Evolutionary conservation across 805 yeast species (phyloP).

Genomic region (Metschnikowia rubicola): DNA sequence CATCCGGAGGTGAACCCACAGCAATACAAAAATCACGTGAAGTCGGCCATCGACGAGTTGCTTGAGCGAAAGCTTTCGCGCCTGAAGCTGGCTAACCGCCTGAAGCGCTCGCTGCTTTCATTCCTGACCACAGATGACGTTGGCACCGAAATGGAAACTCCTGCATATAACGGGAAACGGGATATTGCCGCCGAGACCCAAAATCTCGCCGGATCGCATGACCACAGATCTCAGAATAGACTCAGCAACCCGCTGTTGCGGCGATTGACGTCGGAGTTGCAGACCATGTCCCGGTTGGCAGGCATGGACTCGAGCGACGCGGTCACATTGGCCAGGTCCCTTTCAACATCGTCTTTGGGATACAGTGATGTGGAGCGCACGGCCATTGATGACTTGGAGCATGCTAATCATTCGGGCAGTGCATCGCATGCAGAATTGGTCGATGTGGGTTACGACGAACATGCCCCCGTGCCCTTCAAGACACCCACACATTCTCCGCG

Average conservation of each 20-base stretch:
- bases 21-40: slow-evolving; percentile 67
- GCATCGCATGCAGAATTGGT: slow-evolving; percentile 10
- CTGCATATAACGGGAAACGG: neutral
- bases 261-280: slow-evolving; percentile 72
- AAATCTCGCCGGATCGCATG: neutral
- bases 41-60: slow-evolving; percentile 51
- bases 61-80: slow-evolving; percentile 34
- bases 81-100: slow-evolving; percentile 11
- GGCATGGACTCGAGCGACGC: slow-evolving; percentile 81
- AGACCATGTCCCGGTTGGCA: slow-evolving; percentile 68
- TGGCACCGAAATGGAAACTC: neutral
- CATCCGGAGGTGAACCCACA: slow-evolving; percentile 97
- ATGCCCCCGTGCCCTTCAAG: neutral
- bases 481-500: neutral
- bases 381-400: slow-evolving; percentile 34
- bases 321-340: slow-evolving; percentile 73
- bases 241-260: slow-evolving; percentile 58
- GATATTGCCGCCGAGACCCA: neutral
- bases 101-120: slow-evolving; percentile 18
- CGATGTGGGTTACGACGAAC: slow-evolving; percentile 17
- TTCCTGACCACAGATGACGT: slow-evolving; percentile 13
- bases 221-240: slow-evolving; percentile 8
- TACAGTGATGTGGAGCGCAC: slow-evolving; percentile 48
- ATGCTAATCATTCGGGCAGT: slow-evolving; percentile 13
- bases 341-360: slow-evolving; percentile 67